Base-by-base conservation (phyloP, 208 protist genomes). In the Trypanosoma boissoni region DNA sequence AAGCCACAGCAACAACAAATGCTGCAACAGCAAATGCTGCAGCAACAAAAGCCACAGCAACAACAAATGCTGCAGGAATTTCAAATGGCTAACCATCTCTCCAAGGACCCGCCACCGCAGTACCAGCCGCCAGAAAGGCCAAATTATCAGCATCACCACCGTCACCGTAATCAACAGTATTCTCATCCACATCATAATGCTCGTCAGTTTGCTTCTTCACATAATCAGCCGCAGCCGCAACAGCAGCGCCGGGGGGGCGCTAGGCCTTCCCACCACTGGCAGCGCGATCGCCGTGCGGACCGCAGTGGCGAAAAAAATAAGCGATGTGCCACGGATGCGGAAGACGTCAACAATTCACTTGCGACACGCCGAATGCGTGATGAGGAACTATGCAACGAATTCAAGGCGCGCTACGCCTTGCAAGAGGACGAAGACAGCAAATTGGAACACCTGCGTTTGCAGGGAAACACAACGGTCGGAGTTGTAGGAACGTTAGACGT, bases 401-500 rank as follows among this genome's bases (percentile, higher is more conserved):
- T 91, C 64, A 74, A 78, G 53, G 46, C 45, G 5, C 70, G 75
- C 56, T 88, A 94, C 71, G 79, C 72, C 12, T 50, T 65, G n/a
- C 74, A 89, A 46, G 53, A 78, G 7, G 75, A 86, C 18, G 54
- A 61, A 0, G 72, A 79, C 6, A 48, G n/a, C 32, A 41, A 63
- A 24, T 54, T 48, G 18, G 73, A 75, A 0, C 66, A 76, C 24
- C 68, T 85, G 9, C 69, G 69, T 50, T 48, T 28, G 26, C 79
- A 88, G 58, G 64, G 55, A 26, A 39, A 53, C 10, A 69, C 68
- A 2, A 44, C 58, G 12, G 20, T 51, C 16, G 77, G 73, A 51
- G 72, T 71, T 39, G 51, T 75, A 4, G 83, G 76, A 37, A 79
- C 73, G 5, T 69, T 93, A 36, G 80, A 93, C 52, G 62, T 87